Evolutionary conservation across 305 asterid species (phyloP).

Genomic region (Caryopteris hybrid): DNA sequence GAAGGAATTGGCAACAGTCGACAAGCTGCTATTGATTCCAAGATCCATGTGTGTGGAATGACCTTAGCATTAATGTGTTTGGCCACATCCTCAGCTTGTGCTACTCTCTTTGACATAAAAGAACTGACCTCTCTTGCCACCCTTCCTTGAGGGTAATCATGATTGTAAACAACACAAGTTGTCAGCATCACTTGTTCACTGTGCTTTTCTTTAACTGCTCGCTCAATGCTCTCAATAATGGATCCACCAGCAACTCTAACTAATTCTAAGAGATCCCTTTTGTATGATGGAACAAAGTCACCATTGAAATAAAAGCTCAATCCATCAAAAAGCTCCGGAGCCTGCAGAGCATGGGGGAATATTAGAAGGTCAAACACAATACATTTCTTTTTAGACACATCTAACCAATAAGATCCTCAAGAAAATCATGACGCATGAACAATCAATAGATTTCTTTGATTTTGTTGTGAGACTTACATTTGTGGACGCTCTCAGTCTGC

Average conservation of each 20-base stretch:
- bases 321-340: slow-evolving; percentile 66
- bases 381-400: background rate
- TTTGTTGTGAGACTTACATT: slow-evolving; percentile 39
- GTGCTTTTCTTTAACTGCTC: slow-evolving; percentile 18
- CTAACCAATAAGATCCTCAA: background rate
- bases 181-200: slow-evolving; percentile 13
- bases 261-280: slow-evolving; percentile 53
- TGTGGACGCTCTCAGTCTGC: slow-evolving; percentile 55
- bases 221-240: slow-evolving; percentile 38
- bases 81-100: slow-evolving; percentile 45
- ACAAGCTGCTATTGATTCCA: slow-evolving; percentile 80
- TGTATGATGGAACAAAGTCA: slow-evolving; percentile 52
- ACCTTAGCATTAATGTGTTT: slow-evolving; percentile 27
- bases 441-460: background rate
- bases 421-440: background rate
- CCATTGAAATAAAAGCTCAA: slow-evolving; percentile 55
- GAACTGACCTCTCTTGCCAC: slow-evolving; percentile 30
- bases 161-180: slow-evolving; percentile 48
- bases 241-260: slow-evolving; percentile 69
- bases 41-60: slow-evolving; percentile 78
- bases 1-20: slow-evolving; percentile 32
- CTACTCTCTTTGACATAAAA: slow-evolving; percentile 27
- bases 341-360: slow-evolving; percentile 28
- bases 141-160: slow-evolving; percentile 37
- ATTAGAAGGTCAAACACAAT: background rate